Evolutionary conservation across 2,329 filamentous ascomycete species (phyloP).

Genomic region (Claviceps sp.): DNA sequence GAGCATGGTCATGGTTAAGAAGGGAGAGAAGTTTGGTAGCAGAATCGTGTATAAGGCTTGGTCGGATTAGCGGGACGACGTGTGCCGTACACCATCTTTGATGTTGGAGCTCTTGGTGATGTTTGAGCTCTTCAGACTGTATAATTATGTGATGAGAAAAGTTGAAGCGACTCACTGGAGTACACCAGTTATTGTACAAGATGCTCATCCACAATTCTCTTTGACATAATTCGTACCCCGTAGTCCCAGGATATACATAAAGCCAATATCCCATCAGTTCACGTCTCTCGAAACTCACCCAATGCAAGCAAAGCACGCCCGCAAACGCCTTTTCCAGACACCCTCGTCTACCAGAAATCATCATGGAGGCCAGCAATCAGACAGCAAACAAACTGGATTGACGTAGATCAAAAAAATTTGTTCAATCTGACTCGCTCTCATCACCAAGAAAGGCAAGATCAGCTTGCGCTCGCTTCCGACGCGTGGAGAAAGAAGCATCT

Average conservation of each 20-base stretch:
- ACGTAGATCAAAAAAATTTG: too few species aligned
- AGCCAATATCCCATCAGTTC: neutral
- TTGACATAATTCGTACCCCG: neutral
- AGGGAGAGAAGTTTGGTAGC: slow-evolving; percentile 70
- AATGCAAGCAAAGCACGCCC: neutral
- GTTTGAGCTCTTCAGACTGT: neutral
- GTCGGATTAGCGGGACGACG: slow-evolving; percentile 39
- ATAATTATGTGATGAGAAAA: too few species aligned
- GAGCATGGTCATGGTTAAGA: slow-evolving; percentile 66
- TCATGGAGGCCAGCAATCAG: neutral
- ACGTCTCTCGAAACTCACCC: neutral
- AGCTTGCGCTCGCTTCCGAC: slow-evolving; percentile 32
- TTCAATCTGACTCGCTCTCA: slow-evolving; percentile 51
- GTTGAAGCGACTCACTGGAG: neutral
- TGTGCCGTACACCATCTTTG: neutral
- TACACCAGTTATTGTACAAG: neutral
- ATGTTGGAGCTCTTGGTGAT: neutral
- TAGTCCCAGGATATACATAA: neutral
- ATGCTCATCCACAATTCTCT: neutral
- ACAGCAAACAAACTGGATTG: too few species aligned
- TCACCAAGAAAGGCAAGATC: slow-evolving; percentile 55
- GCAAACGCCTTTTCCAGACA: neutral
- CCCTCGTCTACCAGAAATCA: neutral
- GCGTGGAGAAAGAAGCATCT: slow-evolving; percentile 25
- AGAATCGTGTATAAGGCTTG: slow-evolving; percentile 76